Conservation (phyloP, 1,284 basidiomycete species). For the Moesziomyces parantarcticus region DNA sequence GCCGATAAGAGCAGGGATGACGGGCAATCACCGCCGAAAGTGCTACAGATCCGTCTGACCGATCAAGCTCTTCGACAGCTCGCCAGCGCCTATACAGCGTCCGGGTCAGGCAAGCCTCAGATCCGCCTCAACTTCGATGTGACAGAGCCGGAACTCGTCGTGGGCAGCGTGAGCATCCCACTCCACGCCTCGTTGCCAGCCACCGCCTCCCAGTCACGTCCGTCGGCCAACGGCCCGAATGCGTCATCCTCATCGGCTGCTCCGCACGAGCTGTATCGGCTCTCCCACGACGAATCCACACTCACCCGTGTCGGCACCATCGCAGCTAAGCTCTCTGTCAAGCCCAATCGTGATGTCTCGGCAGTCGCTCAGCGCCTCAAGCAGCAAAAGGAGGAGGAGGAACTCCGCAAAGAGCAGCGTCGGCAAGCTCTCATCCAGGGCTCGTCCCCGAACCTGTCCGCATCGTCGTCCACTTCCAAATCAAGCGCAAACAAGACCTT, state of each 20-base stretch:
- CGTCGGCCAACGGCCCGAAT: not conserved
- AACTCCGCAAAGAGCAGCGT: conserved; percentile 43
- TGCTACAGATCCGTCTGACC: conserved; percentile 35
- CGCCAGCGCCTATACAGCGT: conserved; percentile 7
- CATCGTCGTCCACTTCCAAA: conserved; percentile 18
- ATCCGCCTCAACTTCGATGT: conserved; percentile 33
- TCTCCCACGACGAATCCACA: conserved; percentile 37
- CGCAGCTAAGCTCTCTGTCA: conserved; percentile 36
- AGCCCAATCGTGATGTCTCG: conserved; percentile 36
- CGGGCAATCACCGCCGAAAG: conserved; percentile 10
- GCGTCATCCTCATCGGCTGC: conserved; percentile 22
- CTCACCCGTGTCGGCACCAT: conserved; percentile 31
- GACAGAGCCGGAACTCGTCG: conserved; percentile 19
- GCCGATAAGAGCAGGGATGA: not conserved
- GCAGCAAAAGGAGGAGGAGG: conserved; percentile 46
- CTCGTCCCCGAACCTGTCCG: conserved; percentile 16
- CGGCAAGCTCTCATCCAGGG: conserved; percentile 38
- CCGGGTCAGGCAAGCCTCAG: not conserved
- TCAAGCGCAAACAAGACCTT: conserved; percentile 23
- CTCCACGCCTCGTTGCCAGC: conserved; percentile 31
- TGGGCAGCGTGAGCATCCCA: conserved; percentile 20
- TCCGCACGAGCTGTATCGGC: conserved; percentile 37
- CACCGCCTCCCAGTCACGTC: not conserved
- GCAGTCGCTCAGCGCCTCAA: conserved; percentile 43
- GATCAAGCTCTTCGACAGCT: conserved; percentile 38